Percentiles rank a stretch among this genome's conserved stretches.
phyloP scores from a whole-genome alignment of 176 grass and related monocot species.

The Musa beccarii region DNA sequence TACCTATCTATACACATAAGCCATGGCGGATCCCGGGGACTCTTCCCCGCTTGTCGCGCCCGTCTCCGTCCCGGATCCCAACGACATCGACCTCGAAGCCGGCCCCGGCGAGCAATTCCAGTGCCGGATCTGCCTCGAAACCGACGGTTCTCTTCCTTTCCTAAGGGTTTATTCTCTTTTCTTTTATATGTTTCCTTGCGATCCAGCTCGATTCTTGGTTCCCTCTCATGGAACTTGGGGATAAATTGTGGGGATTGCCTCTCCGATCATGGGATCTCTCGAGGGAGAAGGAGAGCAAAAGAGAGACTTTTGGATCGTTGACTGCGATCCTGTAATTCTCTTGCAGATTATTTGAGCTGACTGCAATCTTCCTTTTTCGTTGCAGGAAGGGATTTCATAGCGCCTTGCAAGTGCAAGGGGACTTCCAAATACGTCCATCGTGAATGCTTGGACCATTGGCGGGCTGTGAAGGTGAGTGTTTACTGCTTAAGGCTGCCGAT shows the following conservation, averaged over 20 bases:
- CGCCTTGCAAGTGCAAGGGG: slow-evolving; percentile 97
- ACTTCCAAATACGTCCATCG: slow-evolving; percentile 96
- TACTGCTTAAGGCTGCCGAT: background rate
- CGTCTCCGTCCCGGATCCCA: slow-evolving; percentile 24
- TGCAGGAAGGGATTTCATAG: slow-evolving; percentile 97
- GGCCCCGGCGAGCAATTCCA: slow-evolving; percentile 73
- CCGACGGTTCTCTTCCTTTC: slow-evolving; percentile 36
- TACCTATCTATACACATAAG: background rate
- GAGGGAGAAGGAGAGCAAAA: too few relatives aligned
- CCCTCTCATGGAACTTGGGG: background rate
- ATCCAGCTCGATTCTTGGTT: background rate
- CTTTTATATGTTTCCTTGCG: background rate
- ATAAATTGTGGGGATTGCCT: background rate
- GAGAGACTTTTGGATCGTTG: background rate
- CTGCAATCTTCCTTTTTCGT: background rate
- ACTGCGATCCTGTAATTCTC: background rate
- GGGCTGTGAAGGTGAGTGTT: slow-evolving; percentile 54
- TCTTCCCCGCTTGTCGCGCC: slow-evolving; percentile 69
- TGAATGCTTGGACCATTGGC: slow-evolving; percentile 87
- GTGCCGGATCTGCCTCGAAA: slow-evolving; percentile 99
- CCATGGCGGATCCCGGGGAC: slow-evolving; percentile 53
- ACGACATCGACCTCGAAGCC: slow-evolving; percentile 88
- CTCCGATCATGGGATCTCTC: background rate
- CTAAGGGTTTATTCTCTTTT: background rate
- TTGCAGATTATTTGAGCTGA: background rate